Conservation (phyloP, 75 land plant genomes). For the Pinus tabuliformis region DNA sequence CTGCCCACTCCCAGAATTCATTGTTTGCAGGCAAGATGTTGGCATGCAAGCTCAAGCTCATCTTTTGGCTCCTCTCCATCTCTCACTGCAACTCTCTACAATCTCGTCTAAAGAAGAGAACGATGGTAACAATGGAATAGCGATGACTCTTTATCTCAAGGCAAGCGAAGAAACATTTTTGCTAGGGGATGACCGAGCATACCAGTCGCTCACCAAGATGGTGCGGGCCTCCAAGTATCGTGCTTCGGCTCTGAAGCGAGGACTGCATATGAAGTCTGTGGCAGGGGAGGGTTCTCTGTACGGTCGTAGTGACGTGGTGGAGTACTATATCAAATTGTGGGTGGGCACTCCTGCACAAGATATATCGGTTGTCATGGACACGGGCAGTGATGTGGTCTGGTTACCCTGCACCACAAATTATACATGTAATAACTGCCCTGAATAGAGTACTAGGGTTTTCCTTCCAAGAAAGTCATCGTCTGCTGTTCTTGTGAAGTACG, state of each 20-base stretch:
- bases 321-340: constrained; percentile 36
- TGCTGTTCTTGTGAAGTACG: constrained; percentile 31
- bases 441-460: constrained; percentile 15
- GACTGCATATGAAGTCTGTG: not conserved
- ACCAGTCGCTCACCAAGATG: not conserved
- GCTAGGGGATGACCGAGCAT: not conserved
- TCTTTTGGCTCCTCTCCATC: no score
- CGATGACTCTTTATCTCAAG: no score
- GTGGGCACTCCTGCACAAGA: constrained; percentile 57
- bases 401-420: constrained; percentile 49
- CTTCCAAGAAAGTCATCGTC: constrained; percentile 50
- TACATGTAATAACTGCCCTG: constrained; percentile 20
- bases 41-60: no score
- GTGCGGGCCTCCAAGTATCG: not conserved
- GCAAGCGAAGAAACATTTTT: no score
- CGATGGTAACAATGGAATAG: no score
- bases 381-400: constrained; percentile 54
- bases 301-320: constrained; percentile 41
- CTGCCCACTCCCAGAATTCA: no score
- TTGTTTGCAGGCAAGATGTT: no score
- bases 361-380: constrained; percentile 43
- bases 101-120: no score
- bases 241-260: not conserved
- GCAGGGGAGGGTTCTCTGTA: constrained; percentile 15
- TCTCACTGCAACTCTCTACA: no score